Evolutionary conservation across 768 basidiomycete species (phyloP), one percentile per base, ranked within the genome.

Genomic region (Russula vinacea): DNA sequence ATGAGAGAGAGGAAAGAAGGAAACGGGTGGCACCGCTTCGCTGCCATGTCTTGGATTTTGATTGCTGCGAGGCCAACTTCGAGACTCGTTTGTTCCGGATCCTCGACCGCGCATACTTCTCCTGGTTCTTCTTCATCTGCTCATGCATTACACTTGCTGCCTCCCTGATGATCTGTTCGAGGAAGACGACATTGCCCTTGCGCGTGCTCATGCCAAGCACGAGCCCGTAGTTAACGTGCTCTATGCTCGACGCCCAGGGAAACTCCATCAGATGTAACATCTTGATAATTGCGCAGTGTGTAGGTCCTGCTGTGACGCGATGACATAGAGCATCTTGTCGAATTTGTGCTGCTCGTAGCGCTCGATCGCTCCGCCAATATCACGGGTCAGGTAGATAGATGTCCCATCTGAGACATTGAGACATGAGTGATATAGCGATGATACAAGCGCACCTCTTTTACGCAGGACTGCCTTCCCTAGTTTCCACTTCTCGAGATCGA

Each of bases 21-120:
- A 24, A 44, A 13, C n/a, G 44, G 35, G 60, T 84, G n/a, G 51
- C 67, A 94, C 94, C 94, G 80, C 74, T 93, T 96, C 16, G 93
- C 94, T 49, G 89, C 83, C 93, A 96, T 94, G 73, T 97, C 94
- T 76, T 99, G 97, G 64, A 99, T 94, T 79, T 98, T 98, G 69
- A 99, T 89, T 3, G 93, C 94, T 0, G 93, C 90, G 70, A 97
- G 93, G 22, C 95, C 97, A 54, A 98, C 87, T 75, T 96, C 90
- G 67, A 81, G 80, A 62, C 84, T 83, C 52, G 88, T 88, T 53
- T 75, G 77, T 71, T 91, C 89, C 1, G 96, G 95, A 74, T 99
- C 86, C 71, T 92, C 92, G 42, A 99, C 82, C 29, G 88, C 85
- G 4, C 83, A 71, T 95, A 98, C 76, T 98, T 99, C 58, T 87